Evolutionary conservation across 371 early-diverging fungal species (phyloP).

Genomic region (Mortierella sp.): DNA sequence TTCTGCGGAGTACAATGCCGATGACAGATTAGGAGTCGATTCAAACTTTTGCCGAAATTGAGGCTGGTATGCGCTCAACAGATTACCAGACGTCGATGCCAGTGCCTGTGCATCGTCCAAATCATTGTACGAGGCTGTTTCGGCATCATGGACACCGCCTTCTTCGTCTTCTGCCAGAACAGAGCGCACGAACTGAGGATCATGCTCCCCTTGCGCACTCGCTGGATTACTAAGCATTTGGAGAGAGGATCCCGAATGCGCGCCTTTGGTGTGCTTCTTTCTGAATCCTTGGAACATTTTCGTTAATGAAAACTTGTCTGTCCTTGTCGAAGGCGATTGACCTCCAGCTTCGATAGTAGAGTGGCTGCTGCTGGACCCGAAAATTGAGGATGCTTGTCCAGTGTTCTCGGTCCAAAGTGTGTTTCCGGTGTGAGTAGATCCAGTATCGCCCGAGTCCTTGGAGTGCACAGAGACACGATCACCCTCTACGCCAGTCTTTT

Average conservation of each 20-base stretch:
- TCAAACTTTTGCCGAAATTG: conserved; percentile 39
- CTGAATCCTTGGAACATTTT: conserved; percentile 46
- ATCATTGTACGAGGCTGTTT: conserved; percentile 1
- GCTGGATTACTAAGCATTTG: conserved; percentile 9
- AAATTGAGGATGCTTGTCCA: conserved; percentile 22
- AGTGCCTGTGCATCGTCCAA: background rate
- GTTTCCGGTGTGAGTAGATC: conserved; percentile 26
- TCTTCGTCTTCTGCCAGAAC: conserved; percentile 13
- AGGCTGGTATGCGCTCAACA: conserved; percentile 13
- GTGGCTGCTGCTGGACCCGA: conserved; percentile 22
- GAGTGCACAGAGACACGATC: conserved; percentile 36
- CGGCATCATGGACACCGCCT: background rate
- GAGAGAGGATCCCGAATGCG: conserved; percentile 21
- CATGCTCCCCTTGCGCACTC: conserved; percentile 12
- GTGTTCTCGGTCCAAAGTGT: conserved; percentile 12
- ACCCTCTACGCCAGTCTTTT: conserved; percentile 17
- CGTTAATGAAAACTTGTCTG: conserved; percentile 47
- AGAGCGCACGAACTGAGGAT: conserved; percentile 4
- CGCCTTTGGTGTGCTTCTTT: conserved; percentile 41
- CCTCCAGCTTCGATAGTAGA: conserved; percentile 6
- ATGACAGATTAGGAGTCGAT: conserved; percentile 34
- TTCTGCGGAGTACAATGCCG: background rate
- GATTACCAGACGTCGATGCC: background rate
- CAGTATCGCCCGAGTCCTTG: conserved; percentile 45
- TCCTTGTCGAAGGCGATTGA: conserved; percentile 16